Evolutionary conservation across 495 filamentous ascomycete species (phyloP).

Genomic region (Thermochaetoides thermophila): DNA sequence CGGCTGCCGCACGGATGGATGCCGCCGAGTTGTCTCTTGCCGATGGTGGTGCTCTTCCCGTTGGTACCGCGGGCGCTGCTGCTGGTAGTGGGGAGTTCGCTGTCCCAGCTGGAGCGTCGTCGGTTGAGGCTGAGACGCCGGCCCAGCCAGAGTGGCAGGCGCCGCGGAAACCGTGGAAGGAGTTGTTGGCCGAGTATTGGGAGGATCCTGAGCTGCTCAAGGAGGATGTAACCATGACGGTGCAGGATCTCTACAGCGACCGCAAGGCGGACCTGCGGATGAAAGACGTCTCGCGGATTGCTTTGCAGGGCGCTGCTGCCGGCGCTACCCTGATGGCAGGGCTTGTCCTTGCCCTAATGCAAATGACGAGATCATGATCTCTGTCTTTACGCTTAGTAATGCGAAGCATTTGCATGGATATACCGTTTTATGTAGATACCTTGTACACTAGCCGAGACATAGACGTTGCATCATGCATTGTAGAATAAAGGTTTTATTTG

Average conservation of each 20-base stretch:
- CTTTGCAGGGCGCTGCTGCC: conserved; percentile 55
- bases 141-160: conserved; percentile 8
- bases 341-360: conserved; percentile 41
- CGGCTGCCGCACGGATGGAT: neutral
- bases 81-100: neutral
- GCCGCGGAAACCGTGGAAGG: conserved; percentile 30
- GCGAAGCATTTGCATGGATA: neutral
- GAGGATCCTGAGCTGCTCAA: conserved; percentile 24
- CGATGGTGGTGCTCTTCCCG: conserved; percentile 3
- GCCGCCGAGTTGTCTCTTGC: conserved; percentile 1
- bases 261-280: conserved; percentile 50
- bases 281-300: conserved; percentile 56
- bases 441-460: too few species aligned
- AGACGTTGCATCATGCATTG: too few species aligned
- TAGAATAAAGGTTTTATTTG: too few species aligned
- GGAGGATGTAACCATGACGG: conserved; percentile 14
- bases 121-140: neutral
- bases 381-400: neutral
- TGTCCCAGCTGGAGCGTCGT: neutral
- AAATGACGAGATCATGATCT: conserved; percentile 12
- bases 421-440: conserved; percentile 1
- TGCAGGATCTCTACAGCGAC: conserved; percentile 53
- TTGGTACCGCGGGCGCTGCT: conserved; percentile 1
- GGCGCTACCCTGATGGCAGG: conserved; percentile 50
- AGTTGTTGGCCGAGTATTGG: conserved; percentile 21